Base-by-base conservation (phyloP, 345 rosid species). In the Aurinia saxatilis region DNA sequence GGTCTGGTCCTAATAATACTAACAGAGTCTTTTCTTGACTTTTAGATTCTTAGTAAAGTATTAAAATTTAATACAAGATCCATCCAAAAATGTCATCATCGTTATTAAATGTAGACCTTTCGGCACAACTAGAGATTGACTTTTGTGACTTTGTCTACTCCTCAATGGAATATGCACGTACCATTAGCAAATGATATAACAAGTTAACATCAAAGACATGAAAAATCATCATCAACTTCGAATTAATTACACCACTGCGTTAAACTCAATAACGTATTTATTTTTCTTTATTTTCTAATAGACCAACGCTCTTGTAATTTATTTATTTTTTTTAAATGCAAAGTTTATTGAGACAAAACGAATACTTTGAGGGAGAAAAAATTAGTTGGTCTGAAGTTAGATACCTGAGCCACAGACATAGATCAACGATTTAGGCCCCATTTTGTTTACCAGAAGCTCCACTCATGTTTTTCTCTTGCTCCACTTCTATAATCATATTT, bases 401-500 rank as follows among this genome's bases (percentile, higher is more conserved):
- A 60, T 68, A 60, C 73, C 67, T 68, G 33, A 51, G 67, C 66
- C 61, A 60, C 67, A 51, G 67, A 60, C 73, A 60, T 42, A 7
- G 39, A 68, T 59, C 53, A 50, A 44, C 67, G 15, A 44, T 37
- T 60, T 12, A 50, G 33, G 40, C 4, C 67, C 67, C 73, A 68
- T 52, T 59, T 41, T 59, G 12, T 41, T 50, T 36, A 50, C 72
- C 52, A 41, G 50, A 59, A 58, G 14, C 37, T 21, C 31, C 29
- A 50, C 66, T 40, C 47, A 10, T 51, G 46, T 42, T 51, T 67
- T 39, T 36, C 14, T 15, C 41, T 30, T 12, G 23, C 15, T 47
- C 35, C 6, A 35, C 6, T 36, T 10, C 42, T 13, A 27, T 2
- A 19, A n/a, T 39, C 33, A 21, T 53, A 18, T 33, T 19, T 27